phyloP scores from a whole-genome alignment of 2,329 filamentous ascomycete genomes.

The Pyrenochaeta sp. region DNA sequence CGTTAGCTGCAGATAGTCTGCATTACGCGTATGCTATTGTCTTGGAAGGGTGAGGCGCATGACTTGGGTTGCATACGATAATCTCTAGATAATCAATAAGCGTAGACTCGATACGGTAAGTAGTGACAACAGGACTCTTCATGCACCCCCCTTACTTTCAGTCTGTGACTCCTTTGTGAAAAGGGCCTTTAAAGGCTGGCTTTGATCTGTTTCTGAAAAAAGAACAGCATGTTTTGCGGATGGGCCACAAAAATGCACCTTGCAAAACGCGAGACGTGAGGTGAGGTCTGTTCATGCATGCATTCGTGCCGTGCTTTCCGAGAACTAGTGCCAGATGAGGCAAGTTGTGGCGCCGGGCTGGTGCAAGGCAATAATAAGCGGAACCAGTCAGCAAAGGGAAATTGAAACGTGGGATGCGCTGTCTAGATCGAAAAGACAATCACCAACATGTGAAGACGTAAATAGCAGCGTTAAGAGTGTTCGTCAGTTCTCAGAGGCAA shows the following conservation, averaged over 20 bases:
- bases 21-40: conserved; percentile 24
- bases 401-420: background rate
- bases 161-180: background rate
- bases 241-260: background rate
- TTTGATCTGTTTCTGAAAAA: background rate
- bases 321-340: background rate
- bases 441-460: background rate
- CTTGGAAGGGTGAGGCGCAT: conserved; percentile 31
- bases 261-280: conserved; percentile 4
- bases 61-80: conserved; percentile 6
- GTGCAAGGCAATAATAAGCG: conserved; percentile 6
- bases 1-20: conserved; percentile 14
- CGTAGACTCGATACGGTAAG: background rate
- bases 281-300: conserved; percentile 12
- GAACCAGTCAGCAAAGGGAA: conserved; percentile 6
- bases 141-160: background rate
- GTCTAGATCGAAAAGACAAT: background rate
- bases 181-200: background rate
- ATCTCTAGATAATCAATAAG: background rate
- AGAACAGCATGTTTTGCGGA: background rate
- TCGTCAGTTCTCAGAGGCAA: background rate
- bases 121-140: background rate
- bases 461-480: background rate
- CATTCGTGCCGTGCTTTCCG: conserved; percentile 24
- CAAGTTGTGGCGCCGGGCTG: conserved; percentile 19